These are phyloP conservation scores for Asterella californica DNA, from an alignment of 225 moss, liverwort and hornwort species.

Conservation along the genomic window DNA sequence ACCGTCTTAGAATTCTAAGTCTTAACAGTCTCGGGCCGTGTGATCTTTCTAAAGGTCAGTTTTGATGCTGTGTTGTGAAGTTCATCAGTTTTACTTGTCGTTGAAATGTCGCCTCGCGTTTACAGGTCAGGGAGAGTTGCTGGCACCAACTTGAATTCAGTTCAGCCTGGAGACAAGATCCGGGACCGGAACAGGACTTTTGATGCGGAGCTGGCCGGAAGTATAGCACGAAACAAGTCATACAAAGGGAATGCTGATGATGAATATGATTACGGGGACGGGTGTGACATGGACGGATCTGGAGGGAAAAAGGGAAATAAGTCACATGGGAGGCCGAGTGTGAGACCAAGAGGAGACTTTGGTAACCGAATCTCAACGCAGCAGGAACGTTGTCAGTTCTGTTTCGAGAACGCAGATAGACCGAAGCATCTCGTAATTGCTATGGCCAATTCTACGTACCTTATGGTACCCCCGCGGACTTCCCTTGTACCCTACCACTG, in stretches of 20 bases:
- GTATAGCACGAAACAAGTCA: conserved; percentile 66
- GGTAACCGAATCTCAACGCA: conserved; percentile 58
- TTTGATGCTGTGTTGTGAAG: neutral
- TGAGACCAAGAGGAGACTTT: conserved; percentile 24
- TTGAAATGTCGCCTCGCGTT: neutral
- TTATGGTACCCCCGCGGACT: conserved; percentile 66
- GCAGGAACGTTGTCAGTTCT: conserved; percentile 72
- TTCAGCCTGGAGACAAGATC: conserved; percentile 20
- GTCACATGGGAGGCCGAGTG: conserved; percentile 28
- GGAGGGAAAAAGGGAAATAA: conserved; percentile 47
- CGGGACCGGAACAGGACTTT: conserved; percentile 52
- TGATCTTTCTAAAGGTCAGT: no score
- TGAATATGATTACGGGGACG: conserved; percentile 45
- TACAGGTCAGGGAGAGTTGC: conserved; percentile 24
- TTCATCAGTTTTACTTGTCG: neutral
- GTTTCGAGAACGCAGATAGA: conserved; percentile 76
- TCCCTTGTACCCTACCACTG: conserved; percentile 85
- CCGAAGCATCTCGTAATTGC: conserved; percentile 94
- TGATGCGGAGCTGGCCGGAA: conserved; percentile 71
- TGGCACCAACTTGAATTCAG: conserved; percentile 14
- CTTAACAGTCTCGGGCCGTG: neutral
- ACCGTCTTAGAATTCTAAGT: neutral
- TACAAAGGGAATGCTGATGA: conserved; percentile 81
- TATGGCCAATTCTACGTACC: conserved; percentile 81
- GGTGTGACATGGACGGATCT: conserved; percentile 32